Conservation (phyloP, 805 yeast genomes). For the Sugiyamaella qingdaonensis region DNA sequence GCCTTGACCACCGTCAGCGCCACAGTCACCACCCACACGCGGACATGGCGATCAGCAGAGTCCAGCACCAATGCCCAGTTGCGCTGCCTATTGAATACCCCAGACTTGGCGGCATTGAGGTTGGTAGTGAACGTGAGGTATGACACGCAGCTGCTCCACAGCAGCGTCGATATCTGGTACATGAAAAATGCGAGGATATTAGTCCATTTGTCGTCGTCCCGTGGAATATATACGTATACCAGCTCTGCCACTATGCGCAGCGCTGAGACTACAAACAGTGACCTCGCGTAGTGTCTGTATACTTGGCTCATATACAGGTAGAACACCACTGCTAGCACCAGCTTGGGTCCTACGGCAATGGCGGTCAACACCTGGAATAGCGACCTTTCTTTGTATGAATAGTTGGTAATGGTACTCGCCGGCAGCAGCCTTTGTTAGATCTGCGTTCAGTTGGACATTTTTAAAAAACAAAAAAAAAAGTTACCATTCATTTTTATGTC, state of each 20-base stretch:
- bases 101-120: neutral
- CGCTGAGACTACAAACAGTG: constrained; percentile 45
- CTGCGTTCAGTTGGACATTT: neutral
- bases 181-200: neutral
- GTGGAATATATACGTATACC: constrained; percentile 83
- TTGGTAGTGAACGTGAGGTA: neutral
- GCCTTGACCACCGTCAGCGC: neutral
- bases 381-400: constrained; percentile 56
- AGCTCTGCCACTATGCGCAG: constrained; percentile 73
- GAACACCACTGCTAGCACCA: constrained; percentile 45
- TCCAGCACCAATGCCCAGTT: neutral
- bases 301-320: constrained; percentile 1
- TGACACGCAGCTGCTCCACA: neutral
- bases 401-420: constrained; percentile 80
- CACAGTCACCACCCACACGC: neutral
- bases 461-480: neutral
- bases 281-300: neutral
- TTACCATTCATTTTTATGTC: constrained; percentile 11
- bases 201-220: constrained; percentile 33
- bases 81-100: neutral
- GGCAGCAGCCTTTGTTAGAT: constrained; percentile 60
- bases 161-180: neutral
- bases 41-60: neutral
- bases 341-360: constrained; percentile 76
- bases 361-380: constrained; percentile 77